These are phyloP conservation scores for Hortaea werneckii DNA, from an alignment of 2,329 filamentous ascomycete genomes.

Conservation along the genomic window DNA sequence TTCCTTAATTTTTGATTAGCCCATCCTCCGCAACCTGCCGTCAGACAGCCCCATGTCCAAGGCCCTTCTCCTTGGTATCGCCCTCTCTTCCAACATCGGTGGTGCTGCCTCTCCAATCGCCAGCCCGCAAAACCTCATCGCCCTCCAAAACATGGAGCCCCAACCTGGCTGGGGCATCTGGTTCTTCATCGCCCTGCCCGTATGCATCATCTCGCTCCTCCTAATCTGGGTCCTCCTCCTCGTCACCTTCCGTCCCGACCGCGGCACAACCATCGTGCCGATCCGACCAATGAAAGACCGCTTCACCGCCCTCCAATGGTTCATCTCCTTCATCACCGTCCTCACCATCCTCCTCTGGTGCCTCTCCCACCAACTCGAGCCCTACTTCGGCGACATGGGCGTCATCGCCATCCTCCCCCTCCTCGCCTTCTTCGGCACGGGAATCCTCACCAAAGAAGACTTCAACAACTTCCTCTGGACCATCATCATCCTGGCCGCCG, in stretches of 20 bases:
- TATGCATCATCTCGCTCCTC: conserved; percentile 78
- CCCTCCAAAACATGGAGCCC: conserved; percentile 88
- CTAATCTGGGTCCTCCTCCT: conserved; percentile 82
- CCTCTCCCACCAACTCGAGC: conserved; percentile 76
- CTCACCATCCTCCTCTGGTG: conserved; percentile 88
- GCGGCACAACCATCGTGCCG: conserved; percentile 78
- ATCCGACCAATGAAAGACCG: conserved; percentile 82
- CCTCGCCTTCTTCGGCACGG: conserved; percentile 90
- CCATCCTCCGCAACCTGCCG: conserved; percentile 86
- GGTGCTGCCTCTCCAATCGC: conserved; percentile 95
- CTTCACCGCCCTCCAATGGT: conserved; percentile 85
- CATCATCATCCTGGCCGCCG: conserved; percentile 95
- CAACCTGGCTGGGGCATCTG: conserved; percentile 87
- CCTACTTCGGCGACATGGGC: conserved; percentile 92
- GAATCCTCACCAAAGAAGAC: conserved; percentile 93
- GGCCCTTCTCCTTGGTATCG: conserved; percentile 88
- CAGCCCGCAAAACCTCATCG: conserved; percentile 94
- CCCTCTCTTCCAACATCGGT: conserved; percentile 87
- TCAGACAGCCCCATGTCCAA: conserved; percentile 89
- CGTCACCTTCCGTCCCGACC: conserved; percentile 72
- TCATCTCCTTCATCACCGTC: conserved; percentile 75
- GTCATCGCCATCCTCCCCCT: conserved; percentile 95
- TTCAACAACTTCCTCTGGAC: conserved; percentile 99
- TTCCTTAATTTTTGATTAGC: conserved; percentile 38
- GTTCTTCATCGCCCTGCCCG: conserved; percentile 93